Evolutionary conservation across 352 stramenopile species (phyloP).

Genomic region (Phytopythium kandeliae): DNA sequence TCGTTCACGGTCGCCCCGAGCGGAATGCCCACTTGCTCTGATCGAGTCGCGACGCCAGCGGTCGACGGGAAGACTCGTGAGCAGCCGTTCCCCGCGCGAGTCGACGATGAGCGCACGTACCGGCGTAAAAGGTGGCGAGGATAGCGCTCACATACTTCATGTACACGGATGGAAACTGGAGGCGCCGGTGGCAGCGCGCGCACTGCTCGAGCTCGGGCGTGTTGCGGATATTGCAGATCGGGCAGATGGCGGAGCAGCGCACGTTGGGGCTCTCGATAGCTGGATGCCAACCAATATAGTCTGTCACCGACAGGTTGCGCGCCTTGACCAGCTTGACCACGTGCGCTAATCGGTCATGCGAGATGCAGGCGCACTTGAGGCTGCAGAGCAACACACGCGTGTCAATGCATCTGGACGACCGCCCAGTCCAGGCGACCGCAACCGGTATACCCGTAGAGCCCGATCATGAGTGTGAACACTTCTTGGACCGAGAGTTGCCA

Average conservation of each 20-base stretch:
- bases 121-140: conserved; percentile 67
- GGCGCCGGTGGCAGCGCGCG: conserved; percentile 41
- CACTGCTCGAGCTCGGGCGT: conserved; percentile 51
- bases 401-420: no score
- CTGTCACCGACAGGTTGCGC: conserved; percentile 62
- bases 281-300: conserved; percentile 81
- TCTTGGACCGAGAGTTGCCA: conserved; percentile 60
- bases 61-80: no score
- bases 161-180: conserved; percentile 69
- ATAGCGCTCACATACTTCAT: conserved; percentile 75
- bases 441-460: conserved; percentile 54
- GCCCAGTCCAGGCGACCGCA: no score
- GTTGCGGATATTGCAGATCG: conserved; percentile 71
- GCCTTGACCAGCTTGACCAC: conserved; percentile 46
- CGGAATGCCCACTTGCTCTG: conserved; percentile 68
- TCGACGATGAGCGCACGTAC: conserved; percentile 16
- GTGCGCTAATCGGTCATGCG: conserved; percentile 48
- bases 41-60: neutral
- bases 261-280: conserved; percentile 66
- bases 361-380: conserved; percentile 56
- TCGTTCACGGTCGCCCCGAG: conserved; percentile 65
- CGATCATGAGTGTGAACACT: conserved; percentile 74
- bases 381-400: no score
- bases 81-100: neutral
- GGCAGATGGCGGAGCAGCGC: conserved; percentile 66